Conservation (phyloP, 306 rosid genomes). For the Casuarina glauca region DNA sequence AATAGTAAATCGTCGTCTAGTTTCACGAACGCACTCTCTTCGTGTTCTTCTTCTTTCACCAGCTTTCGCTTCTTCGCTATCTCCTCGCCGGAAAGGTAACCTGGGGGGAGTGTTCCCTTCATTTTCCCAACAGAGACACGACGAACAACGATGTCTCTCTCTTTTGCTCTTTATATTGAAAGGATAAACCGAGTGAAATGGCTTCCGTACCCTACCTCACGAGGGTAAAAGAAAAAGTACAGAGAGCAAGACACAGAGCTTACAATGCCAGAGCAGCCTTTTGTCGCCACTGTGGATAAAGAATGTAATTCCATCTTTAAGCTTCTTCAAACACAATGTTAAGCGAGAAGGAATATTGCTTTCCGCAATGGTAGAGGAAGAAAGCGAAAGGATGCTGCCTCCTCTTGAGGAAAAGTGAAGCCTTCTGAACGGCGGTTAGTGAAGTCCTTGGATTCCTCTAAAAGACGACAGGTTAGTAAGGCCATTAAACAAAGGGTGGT, state of each 20-base stretch:
- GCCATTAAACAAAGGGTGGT: too few species aligned
- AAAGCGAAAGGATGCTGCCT: slow-evolving; percentile 2
- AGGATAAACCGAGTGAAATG: not conserved
- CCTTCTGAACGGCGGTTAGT: not conserved
- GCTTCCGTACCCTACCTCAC: not conserved
- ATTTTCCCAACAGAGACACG: not conserved
- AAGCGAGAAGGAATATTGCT: not conserved
- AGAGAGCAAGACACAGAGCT: not conserved
- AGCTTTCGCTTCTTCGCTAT: not conserved
- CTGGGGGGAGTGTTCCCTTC: not conserved
- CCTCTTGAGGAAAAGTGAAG: not conserved
- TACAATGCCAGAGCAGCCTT: not conserved
- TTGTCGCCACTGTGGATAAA: not conserved
- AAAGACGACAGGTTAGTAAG: too few species aligned
- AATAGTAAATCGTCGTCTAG: not conserved
- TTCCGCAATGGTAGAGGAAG: not conserved
- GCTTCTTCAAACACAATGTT: not conserved
- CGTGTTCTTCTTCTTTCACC: not conserved
- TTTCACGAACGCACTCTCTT: not conserved
- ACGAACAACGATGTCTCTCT: not conserved
- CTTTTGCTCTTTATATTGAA: not conserved
- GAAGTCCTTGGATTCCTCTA: not conserved
- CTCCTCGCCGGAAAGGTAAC: not conserved
- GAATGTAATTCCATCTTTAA: not conserved
- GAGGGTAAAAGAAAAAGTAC: not conserved